Conservation (phyloP, 257 asterid species). For the Oldenlandia corymbosa region DNA sequence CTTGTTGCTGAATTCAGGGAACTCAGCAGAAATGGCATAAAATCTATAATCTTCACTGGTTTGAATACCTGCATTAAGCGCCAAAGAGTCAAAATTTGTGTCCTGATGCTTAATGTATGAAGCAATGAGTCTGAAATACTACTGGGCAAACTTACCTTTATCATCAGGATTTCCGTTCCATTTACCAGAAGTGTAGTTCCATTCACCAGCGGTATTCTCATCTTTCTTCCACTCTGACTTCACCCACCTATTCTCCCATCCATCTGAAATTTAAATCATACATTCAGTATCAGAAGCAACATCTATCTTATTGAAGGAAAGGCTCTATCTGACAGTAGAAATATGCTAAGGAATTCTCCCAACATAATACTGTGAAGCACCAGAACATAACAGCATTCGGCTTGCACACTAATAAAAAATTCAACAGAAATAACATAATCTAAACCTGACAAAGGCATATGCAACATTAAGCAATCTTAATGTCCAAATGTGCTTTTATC, state of each 20-base stretch:
- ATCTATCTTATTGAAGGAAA: too few species aligned
- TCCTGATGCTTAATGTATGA: not conserved
- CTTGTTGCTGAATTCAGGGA: slow-evolving; percentile 93
- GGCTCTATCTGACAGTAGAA: too few species aligned
- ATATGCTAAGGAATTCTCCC: too few species aligned
- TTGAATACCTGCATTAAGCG: slow-evolving; percentile 57
- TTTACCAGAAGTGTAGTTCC: slow-evolving; percentile 96
- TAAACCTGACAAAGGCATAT: not conserved
- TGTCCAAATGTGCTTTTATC: not conserved
- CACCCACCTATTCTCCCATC: slow-evolving; percentile 94
- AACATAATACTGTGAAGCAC: too few species aligned
- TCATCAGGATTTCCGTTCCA: slow-evolving; percentile 79
- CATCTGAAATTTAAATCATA: slow-evolving; percentile 40
- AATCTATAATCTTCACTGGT: slow-evolving; percentile 89
- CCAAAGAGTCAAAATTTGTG: not conserved
- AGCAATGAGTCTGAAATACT: too few species aligned
- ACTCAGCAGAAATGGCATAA: slow-evolving; percentile 93
- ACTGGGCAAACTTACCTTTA: slow-evolving; percentile 42
- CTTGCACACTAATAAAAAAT: too few species aligned
- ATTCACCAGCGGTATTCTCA: slow-evolving; percentile 84
- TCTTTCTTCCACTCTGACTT: slow-evolving; percentile 98
- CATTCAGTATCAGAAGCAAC: not conserved
- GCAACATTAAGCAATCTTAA: not conserved
- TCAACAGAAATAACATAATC: too few species aligned
- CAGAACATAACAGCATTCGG: too few species aligned